Conservation (phyloP, 257 asterid genomes). For the Petunia axillaris region DNA sequence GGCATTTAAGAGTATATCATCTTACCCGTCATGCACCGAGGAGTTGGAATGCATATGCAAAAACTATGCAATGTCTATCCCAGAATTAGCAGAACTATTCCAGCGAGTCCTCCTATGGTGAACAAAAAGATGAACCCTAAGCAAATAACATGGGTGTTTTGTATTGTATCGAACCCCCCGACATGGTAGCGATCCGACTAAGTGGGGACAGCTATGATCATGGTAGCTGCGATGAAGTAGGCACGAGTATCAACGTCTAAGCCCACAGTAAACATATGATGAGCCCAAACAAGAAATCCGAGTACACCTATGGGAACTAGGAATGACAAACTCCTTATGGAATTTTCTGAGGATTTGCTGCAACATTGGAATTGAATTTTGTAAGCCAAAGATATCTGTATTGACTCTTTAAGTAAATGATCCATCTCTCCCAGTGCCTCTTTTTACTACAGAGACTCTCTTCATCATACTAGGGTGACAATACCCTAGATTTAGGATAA, state of each 20-base stretch:
- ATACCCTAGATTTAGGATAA: background rate
- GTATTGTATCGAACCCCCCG: too few species aligned
- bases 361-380: background rate
- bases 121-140: too few species aligned
- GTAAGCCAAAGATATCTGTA: slow-evolving; percentile 15
- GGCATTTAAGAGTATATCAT: background rate
- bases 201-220: too few species aligned
- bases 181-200: too few species aligned
- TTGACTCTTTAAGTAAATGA: slow-evolving; percentile 1
- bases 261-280: too few species aligned
- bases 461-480: background rate
- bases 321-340: background rate
- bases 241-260: too few species aligned
- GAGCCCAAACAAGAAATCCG: too few species aligned
- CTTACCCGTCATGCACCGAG: background rate
- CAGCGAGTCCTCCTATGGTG: too few species aligned
- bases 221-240: too few species aligned
- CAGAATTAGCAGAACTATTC: too few species aligned
- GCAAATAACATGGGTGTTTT: too few species aligned
- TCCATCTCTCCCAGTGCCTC: background rate
- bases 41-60: background rate
- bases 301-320: background rate
- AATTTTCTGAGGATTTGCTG: background rate
- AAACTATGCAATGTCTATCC: background rate
- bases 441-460: background rate